A percentile compares a stretch with the other conserved stretches of the same genome.
Evolutionary conservation across 352 stramenopile species (phyloP).

Genomic region (Globisporangium lucens): DNA sequence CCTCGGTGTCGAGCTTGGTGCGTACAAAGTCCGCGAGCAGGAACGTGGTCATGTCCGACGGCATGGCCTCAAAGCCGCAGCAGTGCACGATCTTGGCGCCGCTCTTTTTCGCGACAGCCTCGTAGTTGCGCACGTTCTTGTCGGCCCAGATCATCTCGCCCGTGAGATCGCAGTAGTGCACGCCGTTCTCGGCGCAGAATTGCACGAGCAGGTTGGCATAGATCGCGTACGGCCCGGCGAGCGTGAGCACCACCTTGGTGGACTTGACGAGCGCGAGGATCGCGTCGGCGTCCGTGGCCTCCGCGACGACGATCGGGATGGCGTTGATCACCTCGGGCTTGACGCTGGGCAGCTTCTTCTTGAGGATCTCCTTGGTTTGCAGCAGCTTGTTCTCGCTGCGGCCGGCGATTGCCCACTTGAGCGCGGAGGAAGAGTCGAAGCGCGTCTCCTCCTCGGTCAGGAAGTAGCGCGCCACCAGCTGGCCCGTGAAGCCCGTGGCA

Average conservation of each 20-base stretch:
- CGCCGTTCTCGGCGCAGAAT: constrained; percentile 76
- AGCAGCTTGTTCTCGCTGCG: constrained; percentile 63
- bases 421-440: neutral
- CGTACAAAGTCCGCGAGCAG: constrained; percentile 50
- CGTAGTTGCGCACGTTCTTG: constrained; percentile 60
- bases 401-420: constrained; percentile 85
- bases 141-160: constrained; percentile 83
- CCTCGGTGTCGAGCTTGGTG: constrained; percentile 26
- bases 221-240: constrained; percentile 74
- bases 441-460: constrained; percentile 38
- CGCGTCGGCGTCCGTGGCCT: constrained; percentile 40
- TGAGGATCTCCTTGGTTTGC: constrained; percentile 30
- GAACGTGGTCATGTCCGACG: constrained; percentile 68
- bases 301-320: constrained; percentile 44
- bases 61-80: constrained; percentile 83
- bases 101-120: constrained; percentile 42
- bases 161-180: constrained; percentile 90
- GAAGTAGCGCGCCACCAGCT: constrained; percentile 56
- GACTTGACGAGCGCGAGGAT: constrained; percentile 53
- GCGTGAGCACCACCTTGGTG: constrained; percentile 71
- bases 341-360: constrained; percentile 22
- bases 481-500: constrained; percentile 81
- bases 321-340: constrained; percentile 15
- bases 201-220: constrained; percentile 77
- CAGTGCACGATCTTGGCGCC: constrained; percentile 78